Conservation (phyloP, 2,329 filamentous ascomycete genomes). For the Aureobasidium subglaciale region DNA sequence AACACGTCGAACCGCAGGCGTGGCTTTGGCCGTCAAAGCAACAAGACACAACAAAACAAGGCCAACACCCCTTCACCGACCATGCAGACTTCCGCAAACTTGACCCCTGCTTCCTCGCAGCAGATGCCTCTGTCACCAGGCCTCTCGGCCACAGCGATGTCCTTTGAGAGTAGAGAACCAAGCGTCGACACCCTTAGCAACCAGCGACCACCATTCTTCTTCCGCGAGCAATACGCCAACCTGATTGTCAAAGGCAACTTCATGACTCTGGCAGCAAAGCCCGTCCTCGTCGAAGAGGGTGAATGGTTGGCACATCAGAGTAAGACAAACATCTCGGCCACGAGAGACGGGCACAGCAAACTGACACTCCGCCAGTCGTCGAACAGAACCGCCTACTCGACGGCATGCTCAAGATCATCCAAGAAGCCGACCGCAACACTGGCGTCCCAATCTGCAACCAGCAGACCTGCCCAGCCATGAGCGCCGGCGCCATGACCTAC, state of each 20-base stretch:
- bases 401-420: slow-evolving; percentile 81
- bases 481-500: slow-evolving; percentile 93
- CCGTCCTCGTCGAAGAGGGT: slow-evolving; percentile 85
- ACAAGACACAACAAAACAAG: slow-evolving; percentile 24
- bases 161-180: slow-evolving; percentile 53
- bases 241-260: slow-evolving; percentile 97
- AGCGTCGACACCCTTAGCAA: slow-evolving; percentile 37
- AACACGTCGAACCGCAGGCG: slow-evolving; percentile 21
- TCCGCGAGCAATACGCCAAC: slow-evolving; percentile 67
- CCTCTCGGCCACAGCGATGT: slow-evolving; percentile 55
- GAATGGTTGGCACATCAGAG: slow-evolving; percentile 96
- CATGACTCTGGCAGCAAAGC: slow-evolving; percentile 86
- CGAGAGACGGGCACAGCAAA: not conserved
- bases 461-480: slow-evolving; percentile 81
- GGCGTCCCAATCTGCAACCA: slow-evolving; percentile 76
- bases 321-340: slow-evolving; percentile 40
- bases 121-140: slow-evolving; percentile 24
- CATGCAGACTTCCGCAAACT: slow-evolving; percentile 25
- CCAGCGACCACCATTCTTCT: slow-evolving; percentile 65
- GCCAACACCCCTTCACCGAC: slow-evolving; percentile 27
- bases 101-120: slow-evolving; percentile 18
- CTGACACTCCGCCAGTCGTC: slow-evolving; percentile 54
- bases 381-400: slow-evolving; percentile 86
- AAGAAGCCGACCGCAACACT: slow-evolving; percentile 72
- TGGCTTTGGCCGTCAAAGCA: slow-evolving; percentile 26